Evolutionary conservation across 805 yeast genomes (phyloP), one percentile per base, ranked within the genome.

Genomic region (Yamadazyma sp.): DNA sequence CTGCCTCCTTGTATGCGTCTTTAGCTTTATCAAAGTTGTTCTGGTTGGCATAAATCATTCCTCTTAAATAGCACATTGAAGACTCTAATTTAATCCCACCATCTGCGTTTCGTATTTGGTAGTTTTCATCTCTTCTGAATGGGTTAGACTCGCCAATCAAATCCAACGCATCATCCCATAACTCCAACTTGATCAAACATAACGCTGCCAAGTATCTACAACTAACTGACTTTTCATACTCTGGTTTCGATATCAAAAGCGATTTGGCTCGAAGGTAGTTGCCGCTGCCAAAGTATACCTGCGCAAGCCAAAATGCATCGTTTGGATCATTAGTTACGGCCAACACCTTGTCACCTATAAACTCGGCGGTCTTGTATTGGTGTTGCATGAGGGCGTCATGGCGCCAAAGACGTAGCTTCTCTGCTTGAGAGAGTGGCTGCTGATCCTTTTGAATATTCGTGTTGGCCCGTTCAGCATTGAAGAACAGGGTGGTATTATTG

Each of bases 251-350:
- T 12, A 78, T 61, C 14, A 91, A 68, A 28, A 90, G 60, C 45
- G 80, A 81, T 36, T 88, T 75, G 2, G 95, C 96, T 22, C 96
- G 70, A 27, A 82, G 73, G 59, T 78, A 89, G 53, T 84, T 78
- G 8, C 91, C 91, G 39, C 78, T 78, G 39, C 80, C 69, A 58
- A 79, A 87, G 57, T 84, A 80, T 4, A 85, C 95, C 63, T 91
- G 96, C 0, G 96, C 96, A 20, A 91, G 70, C 96, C 97, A 90
- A 59, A 88, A 91, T 8, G 96, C 96, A 57, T 91, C 98, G 53
- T 83, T 86, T 10, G 96, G 84, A 54, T 90, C 96, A 42, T 74
- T 73, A 0, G 97, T 89, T 43, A 93, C 64, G 1, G 89, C 77
- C 28, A 87, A 71, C 6, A 93, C 86, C 52, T 90, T 91, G 62